Percentiles rank a stretch among this genome's conserved stretches.
Conservation (phyloP, 495 filamentous ascomycete genomes). For the Hypoxylon cercidicola region DNA sequence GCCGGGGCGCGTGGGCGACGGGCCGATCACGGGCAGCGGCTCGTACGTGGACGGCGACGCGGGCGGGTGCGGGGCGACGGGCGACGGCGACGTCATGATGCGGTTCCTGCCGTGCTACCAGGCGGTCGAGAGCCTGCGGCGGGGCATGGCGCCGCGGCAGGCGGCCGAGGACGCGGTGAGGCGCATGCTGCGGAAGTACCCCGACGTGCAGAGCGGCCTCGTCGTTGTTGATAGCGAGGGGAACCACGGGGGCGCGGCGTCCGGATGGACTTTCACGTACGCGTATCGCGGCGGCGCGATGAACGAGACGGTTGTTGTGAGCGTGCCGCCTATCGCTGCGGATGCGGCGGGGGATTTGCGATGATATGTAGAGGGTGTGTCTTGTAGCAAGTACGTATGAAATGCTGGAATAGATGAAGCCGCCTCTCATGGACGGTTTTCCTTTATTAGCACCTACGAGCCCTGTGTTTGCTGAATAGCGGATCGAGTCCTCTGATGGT, state of each 20-base stretch:
- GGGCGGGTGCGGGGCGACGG: slow-evolving; percentile 61
- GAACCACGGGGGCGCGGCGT: slow-evolving; percentile 57
- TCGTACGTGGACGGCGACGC: slow-evolving; percentile 62
- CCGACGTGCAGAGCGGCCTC: slow-evolving; percentile 54
- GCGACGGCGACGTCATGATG: slow-evolving; percentile 64
- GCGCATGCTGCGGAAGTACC: slow-evolving; percentile 58
- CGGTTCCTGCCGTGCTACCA: slow-evolving; percentile 62
- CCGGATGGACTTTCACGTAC: slow-evolving; percentile 60
- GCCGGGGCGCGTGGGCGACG: slow-evolving; percentile 59
- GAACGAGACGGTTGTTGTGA: slow-evolving; percentile 53
- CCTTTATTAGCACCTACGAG: no score
- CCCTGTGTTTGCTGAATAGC: no score
- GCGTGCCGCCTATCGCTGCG: slow-evolving; percentile 46
- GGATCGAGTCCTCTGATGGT: no score
- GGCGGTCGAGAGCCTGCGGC: slow-evolving; percentile 58
- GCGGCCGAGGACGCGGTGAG: slow-evolving; percentile 58
- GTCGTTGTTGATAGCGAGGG: slow-evolving; percentile 56
- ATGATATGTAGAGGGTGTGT: no score
- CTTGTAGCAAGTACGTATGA: no score
- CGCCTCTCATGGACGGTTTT: no score
- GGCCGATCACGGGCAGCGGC: slow-evolving; percentile 59
- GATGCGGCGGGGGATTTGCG: slow-evolving; percentile 27
- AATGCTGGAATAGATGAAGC: no score
- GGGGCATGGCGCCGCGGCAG: slow-evolving; percentile 52
- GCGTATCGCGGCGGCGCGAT: slow-evolving; percentile 56